Conservation (phyloP, 139 green algal species). For the Coelastrella sp. region DNA sequence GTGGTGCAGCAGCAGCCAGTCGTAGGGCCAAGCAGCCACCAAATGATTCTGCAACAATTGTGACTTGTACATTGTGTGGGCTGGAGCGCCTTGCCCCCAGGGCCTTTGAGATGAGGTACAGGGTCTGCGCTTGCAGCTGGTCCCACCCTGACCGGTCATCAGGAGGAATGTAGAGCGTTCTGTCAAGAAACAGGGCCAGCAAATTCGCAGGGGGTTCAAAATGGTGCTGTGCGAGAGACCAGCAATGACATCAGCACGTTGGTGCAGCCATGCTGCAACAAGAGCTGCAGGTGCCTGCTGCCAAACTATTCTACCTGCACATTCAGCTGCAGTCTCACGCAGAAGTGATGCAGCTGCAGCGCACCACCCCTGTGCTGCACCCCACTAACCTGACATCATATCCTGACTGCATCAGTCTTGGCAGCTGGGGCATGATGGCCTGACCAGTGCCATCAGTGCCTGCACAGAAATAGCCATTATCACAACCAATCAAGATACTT, state of each 20-base stretch:
- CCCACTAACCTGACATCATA: slow-evolving; percentile 67
- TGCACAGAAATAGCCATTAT: slow-evolving; percentile 2
- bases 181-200: neutral
- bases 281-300: too few species aligned
- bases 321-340: neutral
- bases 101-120: slow-evolving; percentile 21
- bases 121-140: slow-evolving; percentile 48
- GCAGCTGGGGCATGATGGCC: slow-evolving; percentile 68
- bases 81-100: neutral
- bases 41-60: slow-evolving; percentile 70
- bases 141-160: slow-evolving; percentile 65
- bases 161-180: slow-evolving; percentile 56
- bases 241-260: neutral
- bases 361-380: neutral
- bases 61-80: slow-evolving; percentile 25
- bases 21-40: slow-evolving; percentile 76
- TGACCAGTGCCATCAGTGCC: slow-evolving; percentile 80
- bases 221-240: neutral
- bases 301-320: too few species aligned
- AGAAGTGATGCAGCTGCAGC: neutral
- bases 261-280: too few species aligned
- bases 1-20: slow-evolving; percentile 59
- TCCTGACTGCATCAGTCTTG: slow-evolving; percentile 45
- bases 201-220: neutral
- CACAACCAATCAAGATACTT: neutral